Base-by-base conservation (phyloP, 225 moss, liverwort and hornwort species). In the Climacium dendroides region DNA sequence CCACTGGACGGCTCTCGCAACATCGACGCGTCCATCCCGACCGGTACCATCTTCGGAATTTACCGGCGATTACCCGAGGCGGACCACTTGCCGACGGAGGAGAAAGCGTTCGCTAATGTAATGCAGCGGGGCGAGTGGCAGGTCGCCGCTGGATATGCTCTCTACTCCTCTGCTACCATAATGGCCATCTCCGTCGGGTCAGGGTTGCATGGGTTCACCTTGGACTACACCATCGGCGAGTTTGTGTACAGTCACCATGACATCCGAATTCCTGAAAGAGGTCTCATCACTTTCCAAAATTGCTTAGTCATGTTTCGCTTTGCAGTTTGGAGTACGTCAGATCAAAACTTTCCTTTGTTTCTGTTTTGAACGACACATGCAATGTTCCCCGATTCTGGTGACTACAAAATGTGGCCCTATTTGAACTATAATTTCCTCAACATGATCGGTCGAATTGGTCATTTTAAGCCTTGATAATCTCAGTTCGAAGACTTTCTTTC, bases 1-100 rank as follows among this genome's bases (percentile, higher is more conserved):
- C 98, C 98, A 53, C 89, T 99, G 89, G 98, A 99, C 80, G 98
- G 98, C 71, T 99, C 98, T 61, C 96, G 98, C 50, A 99, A 99
- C 87, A 96, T 99, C 74, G 98, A 99, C 82, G 97, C 98, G 26
- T 97, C 97, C 35, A 99, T 99, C 20, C 97, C 98, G 16, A 99
- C 98, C 37, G 98, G 98, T 72, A 97, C 98, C 45, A 99, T 99
- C 70, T 97, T 99, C 85, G 98, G 98, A 57, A 92, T 99, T 76
- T 99, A 97, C 50, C 94, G 82, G 78, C 86, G 94, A 47, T 89
- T 96, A 26, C 83, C 86, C 3, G 94, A 93, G 48, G 88, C 91
- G 57, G 93, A 89, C 76, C 86, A 90, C 73, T 89, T 95, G 85
- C 89, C 97, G 34, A 80, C 87, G 37, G 93, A 94, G 52, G 93